A percentile compares a stretch with the other conserved stretches of the same genome.
Conservation (phyloP, 495 filamentous ascomycete species). For the Trypethelium eluteriae region DNA sequence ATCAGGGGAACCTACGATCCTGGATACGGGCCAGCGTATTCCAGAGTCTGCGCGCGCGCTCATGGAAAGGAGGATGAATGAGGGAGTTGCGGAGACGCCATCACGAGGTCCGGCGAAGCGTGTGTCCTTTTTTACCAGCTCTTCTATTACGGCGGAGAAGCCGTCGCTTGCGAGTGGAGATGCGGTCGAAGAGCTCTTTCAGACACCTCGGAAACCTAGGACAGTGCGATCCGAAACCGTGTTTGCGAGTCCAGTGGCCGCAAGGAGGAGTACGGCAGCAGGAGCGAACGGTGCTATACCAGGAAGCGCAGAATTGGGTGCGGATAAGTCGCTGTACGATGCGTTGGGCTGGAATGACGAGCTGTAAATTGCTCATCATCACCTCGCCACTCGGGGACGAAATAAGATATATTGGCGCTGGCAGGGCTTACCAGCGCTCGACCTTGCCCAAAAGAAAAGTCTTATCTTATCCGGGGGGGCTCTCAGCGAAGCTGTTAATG, state of each 20-base stretch:
- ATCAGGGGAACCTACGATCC: slow-evolving; percentile 20
- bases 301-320: slow-evolving; percentile 25
- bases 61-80: slow-evolving; percentile 2
- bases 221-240: slow-evolving; percentile 3
- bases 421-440: no score
- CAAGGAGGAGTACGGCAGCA: slow-evolving; percentile 13
- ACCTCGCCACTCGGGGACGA: no score
- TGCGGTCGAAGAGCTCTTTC: not conserved
- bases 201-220: slow-evolving; percentile 18
- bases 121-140: slow-evolving; percentile 26
- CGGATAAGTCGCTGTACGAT: slow-evolving; percentile 54
- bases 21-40: slow-evolving; percentile 17
- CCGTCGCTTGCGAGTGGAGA: slow-evolving; percentile 19
- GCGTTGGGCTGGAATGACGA: slow-evolving; percentile 69
- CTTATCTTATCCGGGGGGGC: no score
- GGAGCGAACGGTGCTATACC: slow-evolving; percentile 14
- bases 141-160: slow-evolving; percentile 17
- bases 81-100: slow-evolving; percentile 46
- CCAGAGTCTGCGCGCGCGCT: slow-evolving; percentile 3
- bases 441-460: no score
- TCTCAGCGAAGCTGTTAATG: no score
- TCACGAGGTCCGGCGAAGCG: slow-evolving; percentile 42
- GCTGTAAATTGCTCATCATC: no score
- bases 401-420: no score
- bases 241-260: slow-evolving; percentile 17